Evolutionary conservation across 2,329 filamentous ascomycete genomes (phyloP).

Genomic region (Fusarium sp.): DNA sequence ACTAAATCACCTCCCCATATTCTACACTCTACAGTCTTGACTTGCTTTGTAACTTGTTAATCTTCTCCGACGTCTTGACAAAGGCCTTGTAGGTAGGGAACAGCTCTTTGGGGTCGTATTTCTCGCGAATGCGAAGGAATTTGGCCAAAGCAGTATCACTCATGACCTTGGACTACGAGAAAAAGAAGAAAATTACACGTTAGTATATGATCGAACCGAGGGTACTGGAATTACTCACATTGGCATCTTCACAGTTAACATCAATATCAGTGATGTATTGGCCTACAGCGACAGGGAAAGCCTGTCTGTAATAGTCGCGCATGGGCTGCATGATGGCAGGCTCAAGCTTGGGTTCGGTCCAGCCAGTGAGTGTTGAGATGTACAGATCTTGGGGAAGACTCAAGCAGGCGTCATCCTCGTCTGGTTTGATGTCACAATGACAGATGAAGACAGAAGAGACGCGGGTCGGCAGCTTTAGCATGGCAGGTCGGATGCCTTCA

Average conservation of each 20-base stretch:
- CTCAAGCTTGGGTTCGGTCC: slow-evolving; percentile 8
- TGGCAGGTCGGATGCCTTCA: not conserved
- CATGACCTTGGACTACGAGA: not conserved
- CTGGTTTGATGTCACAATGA: not conserved
- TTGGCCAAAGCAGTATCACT: not conserved
- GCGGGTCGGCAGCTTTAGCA: slow-evolving; percentile 1
- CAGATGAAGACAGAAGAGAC: slow-evolving; percentile 6
- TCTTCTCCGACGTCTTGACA: not conserved
- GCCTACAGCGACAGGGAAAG: not conserved
- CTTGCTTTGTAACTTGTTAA: not conserved
- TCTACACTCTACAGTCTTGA: not conserved
- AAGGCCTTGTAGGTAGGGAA: not conserved
- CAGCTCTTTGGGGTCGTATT: not conserved
- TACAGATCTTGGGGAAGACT: slow-evolving; percentile 13
- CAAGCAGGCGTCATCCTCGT: slow-evolving; percentile 1
- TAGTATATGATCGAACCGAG: not conserved
- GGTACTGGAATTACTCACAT: not conserved
- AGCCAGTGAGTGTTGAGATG: slow-evolving; percentile 10
- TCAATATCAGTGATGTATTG: slow-evolving; percentile 10
- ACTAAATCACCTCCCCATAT: not conserved
- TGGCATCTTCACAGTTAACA: not conserved
- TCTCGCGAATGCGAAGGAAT: not conserved
- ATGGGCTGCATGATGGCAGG: not conserved
- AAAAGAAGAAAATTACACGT: not conserved
- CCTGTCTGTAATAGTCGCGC: slow-evolving; percentile 1